Conservation (phyloP, 106 monocot genomes). For the Vanilla planifolia region DNA sequence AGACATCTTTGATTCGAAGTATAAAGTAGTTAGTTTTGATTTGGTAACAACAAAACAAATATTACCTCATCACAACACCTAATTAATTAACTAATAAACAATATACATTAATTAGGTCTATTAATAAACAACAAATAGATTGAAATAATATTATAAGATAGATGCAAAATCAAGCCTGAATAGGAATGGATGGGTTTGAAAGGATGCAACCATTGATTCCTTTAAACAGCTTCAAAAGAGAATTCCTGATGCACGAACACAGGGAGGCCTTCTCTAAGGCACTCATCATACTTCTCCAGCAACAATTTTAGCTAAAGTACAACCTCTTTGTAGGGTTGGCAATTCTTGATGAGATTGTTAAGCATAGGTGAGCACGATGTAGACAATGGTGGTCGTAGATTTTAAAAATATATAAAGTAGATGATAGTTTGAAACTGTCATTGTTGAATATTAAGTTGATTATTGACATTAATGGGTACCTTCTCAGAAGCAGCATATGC, state of each 20-base stretch:
- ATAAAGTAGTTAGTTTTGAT: no score
- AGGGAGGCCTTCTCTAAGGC: constrained; percentile 66
- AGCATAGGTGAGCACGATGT: constrained; percentile 53
- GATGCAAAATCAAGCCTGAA: constrained; percentile 39
- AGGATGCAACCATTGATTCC: constrained; percentile 60
- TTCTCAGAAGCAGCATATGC: constrained; percentile 85
- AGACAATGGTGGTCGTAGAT: constrained; percentile 64
- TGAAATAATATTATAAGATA: constrained; percentile 2
- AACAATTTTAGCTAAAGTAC: constrained; percentile 71
- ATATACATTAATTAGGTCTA: no score
- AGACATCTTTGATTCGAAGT: no score
- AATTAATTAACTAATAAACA: no score
- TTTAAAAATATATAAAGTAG: constrained; percentile 29
- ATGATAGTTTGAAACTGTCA: background rate
- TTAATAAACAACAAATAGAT: background rate
- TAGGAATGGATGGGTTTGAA: constrained; percentile 34
- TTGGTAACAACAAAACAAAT: no score
- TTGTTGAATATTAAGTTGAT: no score
- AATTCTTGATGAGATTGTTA: constrained; percentile 70
- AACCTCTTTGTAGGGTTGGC: constrained; percentile 74
- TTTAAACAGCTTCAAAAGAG: constrained; percentile 46
- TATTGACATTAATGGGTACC: no score
- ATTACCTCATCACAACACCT: no score
- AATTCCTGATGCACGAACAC: constrained; percentile 35
- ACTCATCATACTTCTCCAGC: constrained; percentile 71